phyloP scores from a whole-genome alignment of 2,329 filamentous ascomycete genomes.

The Mollisiaceae sp. region DNA sequence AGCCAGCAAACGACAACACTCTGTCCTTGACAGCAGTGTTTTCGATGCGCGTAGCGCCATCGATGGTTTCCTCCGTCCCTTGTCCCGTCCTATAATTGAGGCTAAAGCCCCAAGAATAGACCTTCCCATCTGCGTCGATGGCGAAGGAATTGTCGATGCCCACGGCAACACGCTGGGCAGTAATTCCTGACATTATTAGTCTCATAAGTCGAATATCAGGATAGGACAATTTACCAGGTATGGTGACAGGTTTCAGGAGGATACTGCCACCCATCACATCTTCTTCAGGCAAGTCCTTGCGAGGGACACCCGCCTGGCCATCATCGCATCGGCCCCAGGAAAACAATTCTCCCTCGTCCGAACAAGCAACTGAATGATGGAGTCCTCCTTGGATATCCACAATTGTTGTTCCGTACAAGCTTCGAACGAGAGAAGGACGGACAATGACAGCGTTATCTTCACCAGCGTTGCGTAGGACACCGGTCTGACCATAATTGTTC shows the following conservation, averaged over 20 bases:
- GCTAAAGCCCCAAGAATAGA: conserved; percentile 81
- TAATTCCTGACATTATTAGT: conserved; percentile 39
- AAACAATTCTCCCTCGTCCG: conserved; percentile 60
- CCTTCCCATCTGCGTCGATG: conserved; percentile 69
- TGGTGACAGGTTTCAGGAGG: conserved; percentile 65
- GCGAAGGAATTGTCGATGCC: conserved; percentile 77
- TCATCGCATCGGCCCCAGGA: conserved; percentile 65
- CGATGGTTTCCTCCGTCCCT: conserved; percentile 77
- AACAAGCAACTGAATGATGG: conserved; percentile 76
- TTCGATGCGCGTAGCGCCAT: conserved; percentile 77
- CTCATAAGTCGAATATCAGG: neutral
- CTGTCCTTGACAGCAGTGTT: conserved; percentile 81
- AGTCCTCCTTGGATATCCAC: conserved; percentile 70
- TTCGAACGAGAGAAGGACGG: conserved; percentile 69
- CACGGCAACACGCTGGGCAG: conserved; percentile 65
- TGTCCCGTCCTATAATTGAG: conserved; percentile 81
- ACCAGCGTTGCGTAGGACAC: conserved; percentile 59
- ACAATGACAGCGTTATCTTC: conserved; percentile 70
- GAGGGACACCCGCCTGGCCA: conserved; percentile 60
- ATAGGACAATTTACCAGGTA: conserved; percentile 42
- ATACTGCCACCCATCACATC: conserved; percentile 74
- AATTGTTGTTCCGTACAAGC: conserved; percentile 66
- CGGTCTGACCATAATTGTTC: conserved; percentile 87
- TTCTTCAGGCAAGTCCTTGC: conserved; percentile 59
- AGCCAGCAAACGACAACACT: conserved; percentile 76